Evolutionary conservation across 192 early-diverging fungal species (phyloP), one percentile per base, ranked within the genome.

Genomic region (Phycomyces blakesleeanus): DNA sequence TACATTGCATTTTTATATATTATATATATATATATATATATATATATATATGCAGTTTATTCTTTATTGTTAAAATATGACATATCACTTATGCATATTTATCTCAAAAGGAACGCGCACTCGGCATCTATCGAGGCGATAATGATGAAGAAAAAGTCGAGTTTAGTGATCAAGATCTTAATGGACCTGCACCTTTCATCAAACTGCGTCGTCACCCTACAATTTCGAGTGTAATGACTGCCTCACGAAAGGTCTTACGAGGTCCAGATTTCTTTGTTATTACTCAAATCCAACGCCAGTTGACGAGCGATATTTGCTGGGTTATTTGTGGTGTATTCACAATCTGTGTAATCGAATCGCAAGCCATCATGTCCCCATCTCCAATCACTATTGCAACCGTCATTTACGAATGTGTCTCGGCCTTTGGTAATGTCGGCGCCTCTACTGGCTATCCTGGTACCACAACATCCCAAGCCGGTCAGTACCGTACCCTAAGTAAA

Each of bases 261-360:
- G 49, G 58, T 38, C 72, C 72, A 2, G 72, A 74, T 57, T 74
- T 74, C 26, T 74, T 68, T 61, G 72, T 74, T 6, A 63, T 74
- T 54, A 62, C 61, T 8, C 72, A 74, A 44, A 61, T 74, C n/a
- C 72, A 74, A 26, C 55, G 72, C 12, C 72, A 74, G 54, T 55
- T 74, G 37, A 61, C 72, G 4, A 74, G 62, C 61, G 72, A 74
- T 49, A 50, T 74, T 42, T 61, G 57, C 21, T 74, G 72, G 72
- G 51, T 74, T 2, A 63, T 74, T 61, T 29, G 49, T 7, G 62
- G 72, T 34, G 42, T 74, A 12, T 74, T 68, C 47, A 37, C 59
- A 0, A 74, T 74, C 16, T 47, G 51, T 37, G 59, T 74, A 0
- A 63, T 61, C 20, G 72, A 74, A 57, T 49, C 66, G 14, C 57